Conservation (phyloP, 2,329 filamentous ascomycete species). For the Claviceps sp. region DNA sequence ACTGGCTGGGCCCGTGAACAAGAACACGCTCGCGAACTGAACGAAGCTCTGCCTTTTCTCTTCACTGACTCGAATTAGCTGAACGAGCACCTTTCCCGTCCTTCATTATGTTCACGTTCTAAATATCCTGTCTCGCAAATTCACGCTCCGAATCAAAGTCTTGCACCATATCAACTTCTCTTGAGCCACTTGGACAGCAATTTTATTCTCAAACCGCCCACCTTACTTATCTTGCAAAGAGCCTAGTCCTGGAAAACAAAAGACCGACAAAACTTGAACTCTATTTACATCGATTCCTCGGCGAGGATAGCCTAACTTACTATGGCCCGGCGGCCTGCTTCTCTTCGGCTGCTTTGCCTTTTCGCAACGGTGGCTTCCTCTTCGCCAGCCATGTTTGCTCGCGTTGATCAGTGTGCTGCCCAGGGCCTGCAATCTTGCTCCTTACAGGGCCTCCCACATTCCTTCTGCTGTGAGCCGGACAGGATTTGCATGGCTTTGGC, state of each 20-base stretch:
- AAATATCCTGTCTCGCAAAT: neutral
- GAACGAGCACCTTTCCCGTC: neutral
- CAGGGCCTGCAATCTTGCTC: slow-evolving; percentile 36
- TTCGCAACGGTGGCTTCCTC: slow-evolving; percentile 3
- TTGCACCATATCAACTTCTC: neutral
- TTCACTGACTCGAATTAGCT: neutral
- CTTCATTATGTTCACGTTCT: neutral
- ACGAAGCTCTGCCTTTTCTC: neutral
- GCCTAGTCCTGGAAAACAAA: neutral
- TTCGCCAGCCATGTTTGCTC: slow-evolving; percentile 24
- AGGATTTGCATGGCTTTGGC: slow-evolving; percentile 48
- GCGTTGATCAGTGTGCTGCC: slow-evolving; percentile 37
- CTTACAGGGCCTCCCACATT: slow-evolving; percentile 38
- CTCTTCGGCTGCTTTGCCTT: slow-evolving; percentile 7
- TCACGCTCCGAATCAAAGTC: neutral
- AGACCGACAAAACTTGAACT: neutral
- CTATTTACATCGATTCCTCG: neutral
- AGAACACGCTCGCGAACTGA: neutral
- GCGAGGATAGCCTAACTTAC: neutral
- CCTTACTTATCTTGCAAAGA: neutral
- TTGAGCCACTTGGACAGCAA: no score
- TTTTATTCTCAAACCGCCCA: neutral
- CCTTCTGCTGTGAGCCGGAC: slow-evolving; percentile 51
- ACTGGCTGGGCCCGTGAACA: neutral
- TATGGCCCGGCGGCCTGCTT: slow-evolving; percentile 3